These are phyloP conservation scores for Podaxis pistillaris DNA, from an alignment of 768 basidiomycete species.

Conservation along the genomic window DNA sequence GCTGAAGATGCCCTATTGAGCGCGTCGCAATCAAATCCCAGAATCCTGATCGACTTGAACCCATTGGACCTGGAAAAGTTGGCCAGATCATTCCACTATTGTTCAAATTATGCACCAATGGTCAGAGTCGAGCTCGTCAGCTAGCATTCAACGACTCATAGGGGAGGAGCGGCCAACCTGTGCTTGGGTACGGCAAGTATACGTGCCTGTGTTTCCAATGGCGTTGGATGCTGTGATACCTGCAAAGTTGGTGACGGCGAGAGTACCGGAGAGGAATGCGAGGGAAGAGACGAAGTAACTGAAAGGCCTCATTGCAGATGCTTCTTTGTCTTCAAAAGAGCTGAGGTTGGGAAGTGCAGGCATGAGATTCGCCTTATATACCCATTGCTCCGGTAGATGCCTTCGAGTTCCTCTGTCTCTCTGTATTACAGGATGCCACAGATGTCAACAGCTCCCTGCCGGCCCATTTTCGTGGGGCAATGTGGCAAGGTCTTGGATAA, in stretches of 20 bases:
- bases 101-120: background rate
- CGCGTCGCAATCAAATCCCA: constrained; percentile 37
- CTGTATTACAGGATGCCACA: background rate
- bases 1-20: constrained; percentile 33
- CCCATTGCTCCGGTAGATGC: background rate
- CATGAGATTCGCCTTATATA: background rate
- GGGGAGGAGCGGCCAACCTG: constrained; percentile 22
- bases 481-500: background rate
- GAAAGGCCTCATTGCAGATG: background rate
- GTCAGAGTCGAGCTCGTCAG: background rate
- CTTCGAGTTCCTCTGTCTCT: background rate
- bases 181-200: constrained; percentile 33
- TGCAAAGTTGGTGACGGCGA: constrained; percentile 30
- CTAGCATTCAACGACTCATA: background rate
- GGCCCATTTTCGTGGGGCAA: background rate
- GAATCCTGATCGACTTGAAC: constrained; percentile 33
- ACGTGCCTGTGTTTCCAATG: constrained; percentile 24
- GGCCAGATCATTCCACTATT: constrained; percentile 34
- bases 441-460: background rate
- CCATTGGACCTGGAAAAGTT: constrained; percentile 28
- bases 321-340: background rate
- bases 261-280: constrained; percentile 16
- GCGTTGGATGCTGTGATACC: constrained; percentile 34
- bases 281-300: constrained; percentile 2
- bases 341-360: background rate